A percentile compares a stretch with the other conserved stretches of the same genome.
These are phyloP conservation scores for Gelatoporia subvermispora DNA, from an alignment of 768 basidiomycete species.

Conservation along the genomic window DNA sequence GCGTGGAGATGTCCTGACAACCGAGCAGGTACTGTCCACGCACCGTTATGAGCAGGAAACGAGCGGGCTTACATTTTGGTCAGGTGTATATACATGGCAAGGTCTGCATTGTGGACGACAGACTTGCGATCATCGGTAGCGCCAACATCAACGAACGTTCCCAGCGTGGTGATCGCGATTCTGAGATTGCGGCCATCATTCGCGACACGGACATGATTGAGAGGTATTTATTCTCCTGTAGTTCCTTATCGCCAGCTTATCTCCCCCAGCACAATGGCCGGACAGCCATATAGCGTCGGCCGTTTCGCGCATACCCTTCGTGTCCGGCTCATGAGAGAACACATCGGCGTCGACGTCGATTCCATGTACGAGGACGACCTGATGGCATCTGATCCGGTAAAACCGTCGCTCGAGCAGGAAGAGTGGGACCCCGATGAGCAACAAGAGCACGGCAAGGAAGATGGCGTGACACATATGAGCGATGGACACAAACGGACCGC, in stretches of 20 bases:
- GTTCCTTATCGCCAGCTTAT: not conserved
- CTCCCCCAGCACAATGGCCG: slow-evolving; percentile 76
- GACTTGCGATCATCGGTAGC: slow-evolving; percentile 89
- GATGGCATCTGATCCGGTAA: slow-evolving; percentile 47
- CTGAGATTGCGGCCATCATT: slow-evolving; percentile 89
- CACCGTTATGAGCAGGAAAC: not conserved
- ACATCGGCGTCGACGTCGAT: slow-evolving; percentile 94
- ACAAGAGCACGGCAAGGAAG: slow-evolving; percentile 45
- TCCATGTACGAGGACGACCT: slow-evolving; percentile 73
- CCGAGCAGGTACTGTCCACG: slow-evolving; percentile 69
- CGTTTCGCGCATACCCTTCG: slow-evolving; percentile 94
- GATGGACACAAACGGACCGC: slow-evolving; percentile 17
- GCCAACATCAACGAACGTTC: slow-evolving; percentile 98
- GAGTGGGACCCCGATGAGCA: slow-evolving; percentile 73
- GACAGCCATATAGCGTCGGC: slow-evolving; percentile 91
- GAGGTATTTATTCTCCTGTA: slow-evolving; percentile 18
- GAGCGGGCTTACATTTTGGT: slow-evolving; percentile 10
- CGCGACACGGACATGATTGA: slow-evolving; percentile 97
- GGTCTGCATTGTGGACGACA: slow-evolving; percentile 88
- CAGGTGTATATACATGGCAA: slow-evolving; percentile 90
- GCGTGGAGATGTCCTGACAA: slow-evolving; percentile 75
- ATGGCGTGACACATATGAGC: slow-evolving; percentile 29
- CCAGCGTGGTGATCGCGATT: slow-evolving; percentile 93
- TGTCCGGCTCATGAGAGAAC: slow-evolving; percentile 93
- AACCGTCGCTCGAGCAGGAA: slow-evolving; percentile 47